These are phyloP conservation scores for Theileria parva DNA, from an alignment of 169 alveolate species.

Conservation along the genomic window DNA sequence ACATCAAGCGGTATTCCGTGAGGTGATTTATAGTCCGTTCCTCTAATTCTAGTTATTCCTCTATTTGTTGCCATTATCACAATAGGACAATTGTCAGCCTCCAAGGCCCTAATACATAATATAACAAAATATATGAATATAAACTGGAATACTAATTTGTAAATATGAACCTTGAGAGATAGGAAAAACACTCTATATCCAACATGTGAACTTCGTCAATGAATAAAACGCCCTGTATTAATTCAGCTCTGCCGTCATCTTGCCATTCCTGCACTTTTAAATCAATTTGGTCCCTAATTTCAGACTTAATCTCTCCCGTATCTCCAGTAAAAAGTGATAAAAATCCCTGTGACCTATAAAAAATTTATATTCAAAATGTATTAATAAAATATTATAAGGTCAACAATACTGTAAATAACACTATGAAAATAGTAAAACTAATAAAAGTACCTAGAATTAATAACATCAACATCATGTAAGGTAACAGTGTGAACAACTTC, in stretches of 20 bases:
- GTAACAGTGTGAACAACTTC: conserved; percentile 98
- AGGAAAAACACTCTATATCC: conserved; percentile 99
- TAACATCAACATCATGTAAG: conserved; percentile 98
- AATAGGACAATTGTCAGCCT: conserved; percentile 95
- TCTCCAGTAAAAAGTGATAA: conserved; percentile 98
- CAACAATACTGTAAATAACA: conserved; percentile 70
- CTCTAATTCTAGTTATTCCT: conserved; percentile 96
- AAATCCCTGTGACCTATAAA: conserved; percentile 92
- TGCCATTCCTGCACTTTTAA: conserved; percentile 98
- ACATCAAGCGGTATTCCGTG: conserved; percentile 99
- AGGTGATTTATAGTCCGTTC: conserved; percentile 96
- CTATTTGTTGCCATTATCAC: conserved; percentile 99
- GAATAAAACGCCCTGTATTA: conserved; percentile 88
- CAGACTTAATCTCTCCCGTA: conserved; percentile 98
- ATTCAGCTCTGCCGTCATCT: conserved; percentile 93
- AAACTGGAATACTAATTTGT: not conserved
- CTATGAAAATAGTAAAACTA: too few relatives aligned
- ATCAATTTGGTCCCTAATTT: conserved; percentile 97
- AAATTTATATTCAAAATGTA: conserved; percentile 94
- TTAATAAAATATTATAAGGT: conserved; percentile 87
- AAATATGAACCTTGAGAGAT: conserved; percentile 80
- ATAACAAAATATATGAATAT: not conserved
- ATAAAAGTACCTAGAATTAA: conserved; percentile 94
- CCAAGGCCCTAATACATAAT: conserved; percentile 88
- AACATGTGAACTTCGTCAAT: conserved; percentile 99